Percentiles rank a stretch among this genome's conserved stretches.
phyloP scores from a whole-genome alignment of 257 asterid genomes.

The Lycium barbarum region DNA sequence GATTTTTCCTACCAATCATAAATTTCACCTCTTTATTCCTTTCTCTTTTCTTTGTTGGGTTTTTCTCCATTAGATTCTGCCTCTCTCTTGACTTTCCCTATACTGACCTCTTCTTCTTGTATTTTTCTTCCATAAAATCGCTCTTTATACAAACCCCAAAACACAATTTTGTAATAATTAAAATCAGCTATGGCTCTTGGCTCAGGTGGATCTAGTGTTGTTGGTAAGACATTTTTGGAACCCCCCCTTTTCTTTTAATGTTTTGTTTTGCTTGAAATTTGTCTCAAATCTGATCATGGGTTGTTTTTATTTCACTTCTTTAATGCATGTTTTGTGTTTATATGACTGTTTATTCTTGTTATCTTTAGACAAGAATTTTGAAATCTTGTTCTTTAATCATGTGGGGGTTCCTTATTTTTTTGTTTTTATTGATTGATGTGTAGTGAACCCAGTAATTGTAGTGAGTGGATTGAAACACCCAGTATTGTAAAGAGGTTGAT shows the following conservation, averaged over 20 bases:
- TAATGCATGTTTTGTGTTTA: conserved; percentile 11
- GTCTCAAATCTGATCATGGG: conserved; percentile 21
- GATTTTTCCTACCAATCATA: not conserved
- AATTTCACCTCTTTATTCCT: not conserved
- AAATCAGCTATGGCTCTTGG: conserved; percentile 67
- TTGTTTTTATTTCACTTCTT: conserved; percentile 9
- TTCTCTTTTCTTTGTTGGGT: not conserved
- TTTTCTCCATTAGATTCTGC: conserved; percentile 26
- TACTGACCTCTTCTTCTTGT: not conserved
- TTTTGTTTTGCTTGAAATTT: not conserved
- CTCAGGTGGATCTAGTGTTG: conserved; percentile 88
- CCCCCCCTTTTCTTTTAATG: not conserved
- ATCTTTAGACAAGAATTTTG: not conserved
- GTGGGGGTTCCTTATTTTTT: not conserved
- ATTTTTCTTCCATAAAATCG: conserved; percentile 43
- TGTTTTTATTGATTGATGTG: not conserved
- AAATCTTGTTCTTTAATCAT: not conserved
- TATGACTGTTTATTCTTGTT: not conserved
- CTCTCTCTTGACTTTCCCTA: not conserved
- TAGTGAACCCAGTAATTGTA: not conserved
- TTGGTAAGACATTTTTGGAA: conserved; percentile 49
- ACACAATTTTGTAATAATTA: not conserved
- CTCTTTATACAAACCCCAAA: conserved; percentile 35
- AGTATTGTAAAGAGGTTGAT: not conserved
- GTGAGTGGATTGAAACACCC: not conserved